A percentile compares a stretch with the other conserved stretches of the same genome.
Conservation (phyloP, 2,329 filamentous ascomycete species). For the Exophiala sp. region DNA sequence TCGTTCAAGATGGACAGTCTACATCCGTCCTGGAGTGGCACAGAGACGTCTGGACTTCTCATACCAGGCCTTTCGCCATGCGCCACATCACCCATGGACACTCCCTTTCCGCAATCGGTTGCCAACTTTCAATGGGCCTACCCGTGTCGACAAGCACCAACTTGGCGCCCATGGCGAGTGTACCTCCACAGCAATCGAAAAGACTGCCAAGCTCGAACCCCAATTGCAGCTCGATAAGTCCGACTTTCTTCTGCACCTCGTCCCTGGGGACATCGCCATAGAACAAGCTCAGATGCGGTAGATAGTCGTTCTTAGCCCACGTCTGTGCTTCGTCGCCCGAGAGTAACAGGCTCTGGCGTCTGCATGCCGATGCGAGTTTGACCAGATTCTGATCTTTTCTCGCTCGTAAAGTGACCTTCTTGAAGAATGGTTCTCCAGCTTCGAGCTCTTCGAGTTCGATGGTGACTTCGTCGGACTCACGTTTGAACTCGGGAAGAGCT, state of each 20-base stretch:
- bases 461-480: constrained; percentile 12
- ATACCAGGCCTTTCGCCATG: constrained; percentile 16
- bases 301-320: constrained; percentile 20
- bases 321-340: constrained; percentile 9
- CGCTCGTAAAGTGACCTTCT: constrained; percentile 16
- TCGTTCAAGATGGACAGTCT: too few relatives aligned
- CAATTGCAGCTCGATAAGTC: constrained; percentile 20
- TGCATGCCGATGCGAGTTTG: constrained; percentile 13
- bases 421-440: constrained; percentile 19
- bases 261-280: constrained; percentile 18
- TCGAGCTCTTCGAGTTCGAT: constrained; percentile 19
- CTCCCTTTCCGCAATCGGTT: constrained; percentile 12
- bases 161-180: constrained; percentile 15
- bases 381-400: constrained; percentile 17
- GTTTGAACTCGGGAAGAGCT: constrained; percentile 14
- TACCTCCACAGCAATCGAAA: constrained; percentile 23
- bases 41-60: too few relatives aligned
- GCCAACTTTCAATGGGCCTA: constrained; percentile 13
- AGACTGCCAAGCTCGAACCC: constrained; percentile 20
- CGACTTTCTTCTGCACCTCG: constrained; percentile 20
- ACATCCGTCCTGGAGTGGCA: too few relatives aligned
- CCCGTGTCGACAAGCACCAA: constrained; percentile 23
- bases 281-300: constrained; percentile 21
- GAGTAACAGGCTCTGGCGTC: constrained; percentile 4
- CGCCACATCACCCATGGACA: constrained; percentile 19